Evolutionary conservation across 306 rosid species (phyloP).

Genomic region (Cucurbita maxima): DNA sequence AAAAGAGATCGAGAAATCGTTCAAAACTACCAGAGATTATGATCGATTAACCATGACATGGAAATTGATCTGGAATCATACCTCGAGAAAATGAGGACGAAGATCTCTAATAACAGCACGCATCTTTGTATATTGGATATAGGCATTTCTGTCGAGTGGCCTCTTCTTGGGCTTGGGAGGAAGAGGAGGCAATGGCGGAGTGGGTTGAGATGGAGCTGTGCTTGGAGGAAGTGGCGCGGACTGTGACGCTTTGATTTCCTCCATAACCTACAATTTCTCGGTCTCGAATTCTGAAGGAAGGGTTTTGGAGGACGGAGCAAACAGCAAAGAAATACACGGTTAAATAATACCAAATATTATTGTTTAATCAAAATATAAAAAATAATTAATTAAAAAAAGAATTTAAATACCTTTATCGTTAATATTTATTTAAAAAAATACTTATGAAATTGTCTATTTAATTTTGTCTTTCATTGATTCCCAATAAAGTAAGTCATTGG

Average conservation of each 20-base stretch:
- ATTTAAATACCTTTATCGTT: no score
- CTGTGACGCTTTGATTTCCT: not conserved
- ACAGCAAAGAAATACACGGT: not conserved
- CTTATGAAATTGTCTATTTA: no score
- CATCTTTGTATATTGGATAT: slow-evolving; percentile 30
- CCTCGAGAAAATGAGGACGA: slow-evolving; percentile 71
- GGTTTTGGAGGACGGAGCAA: not conserved
- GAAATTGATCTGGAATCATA: not conserved
- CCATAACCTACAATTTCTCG: not conserved
- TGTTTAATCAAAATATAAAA: no score
- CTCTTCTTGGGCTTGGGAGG: slow-evolving; percentile 30
- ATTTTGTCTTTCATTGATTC: no score
- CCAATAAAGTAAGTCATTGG: no score
- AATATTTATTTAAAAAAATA: no score
- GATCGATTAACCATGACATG: not conserved
- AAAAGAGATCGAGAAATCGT: not conserved
- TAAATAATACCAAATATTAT: no score
- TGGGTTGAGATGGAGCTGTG: not conserved
- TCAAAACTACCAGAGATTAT: not conserved
- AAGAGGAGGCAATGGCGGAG: slow-evolving; percentile 9
- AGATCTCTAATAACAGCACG: slow-evolving; percentile 52
- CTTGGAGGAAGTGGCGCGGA: not conserved
- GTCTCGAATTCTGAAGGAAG: not conserved
- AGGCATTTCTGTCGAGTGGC: slow-evolving; percentile 23
- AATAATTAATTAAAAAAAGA: no score